Evolutionary conservation across 352 stramenopile genomes (phyloP), one percentile per base, ranked within the genome.

Genomic region (Phytophthora europaea): DNA sequence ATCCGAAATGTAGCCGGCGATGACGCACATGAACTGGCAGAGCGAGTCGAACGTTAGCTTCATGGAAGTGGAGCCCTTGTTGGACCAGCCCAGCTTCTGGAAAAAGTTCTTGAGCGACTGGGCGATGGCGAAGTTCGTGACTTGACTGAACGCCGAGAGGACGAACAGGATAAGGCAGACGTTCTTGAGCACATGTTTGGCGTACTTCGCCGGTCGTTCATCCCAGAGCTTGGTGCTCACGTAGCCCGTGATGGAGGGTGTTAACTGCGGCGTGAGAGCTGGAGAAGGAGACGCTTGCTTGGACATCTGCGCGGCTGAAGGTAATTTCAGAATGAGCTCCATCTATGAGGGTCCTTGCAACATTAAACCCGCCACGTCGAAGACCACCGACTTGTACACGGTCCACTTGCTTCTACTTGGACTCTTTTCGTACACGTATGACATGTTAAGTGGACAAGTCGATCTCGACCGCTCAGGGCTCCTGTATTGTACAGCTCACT

Each of bases 81-180:
- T 87, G 34, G 65, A 77, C 83, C 82, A 92, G 22, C 78, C 79
- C 36, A 92, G 64, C 51, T 75, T 83, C 57, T 81, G 60, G 71
- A 89, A 87, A 43, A 90, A 90, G 70, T 88, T 89, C 62, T 82
- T 83, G 40, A 88, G 76, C 0, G 76, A 81, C 65, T 88, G 78
- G 53, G 70, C 70, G 62, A 88, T 85, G n/a, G 73, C 72, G 34
- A 84, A 90, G 76, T 31, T 54, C 18, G 47, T 33, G 47, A 26
- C n/a, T 53, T 53, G 47, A 15, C n/a, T 53, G 8, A 53, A 53
- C 20, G 4, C 47, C 2, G n/a, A 33, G 20, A 54, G 47, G 20
- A 54, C 47, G 20, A 54, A 31, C 20, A 54, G 20, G 47, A 54
- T 31, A 28, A 54, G 4, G 10, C 47, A 54, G 2, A 54, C 47